A percentile compares a stretch with the other conserved stretches of the same genome.
These are phyloP conservation scores for Paramarasmius palmivorus DNA, from an alignment of 1,284 basidiomycete genomes.

Conservation along the genomic window DNA sequence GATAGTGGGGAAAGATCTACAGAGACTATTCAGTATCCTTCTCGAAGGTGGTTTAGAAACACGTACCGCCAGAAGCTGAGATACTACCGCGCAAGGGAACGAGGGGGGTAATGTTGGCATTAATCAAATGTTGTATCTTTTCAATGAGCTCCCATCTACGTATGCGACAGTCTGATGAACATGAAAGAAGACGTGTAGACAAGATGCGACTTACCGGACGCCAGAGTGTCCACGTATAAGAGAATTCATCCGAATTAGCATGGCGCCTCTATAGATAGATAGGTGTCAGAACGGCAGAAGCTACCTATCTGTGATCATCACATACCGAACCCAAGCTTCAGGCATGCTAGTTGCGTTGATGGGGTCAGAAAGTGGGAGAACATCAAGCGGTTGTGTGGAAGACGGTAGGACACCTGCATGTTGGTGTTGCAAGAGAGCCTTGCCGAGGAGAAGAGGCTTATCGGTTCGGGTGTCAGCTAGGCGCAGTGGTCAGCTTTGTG, in stretches of 20 bases:
- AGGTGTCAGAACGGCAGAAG: too few species aligned
- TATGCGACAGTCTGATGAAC: constrained; percentile 22
- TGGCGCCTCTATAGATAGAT: constrained; percentile 38
- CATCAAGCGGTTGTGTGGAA: constrained; percentile 39
- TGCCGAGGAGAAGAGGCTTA: constrained; percentile 66
- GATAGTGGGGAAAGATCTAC: constrained; percentile 74
- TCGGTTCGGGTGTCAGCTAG: constrained; percentile 75
- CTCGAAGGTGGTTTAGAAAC: background rate
- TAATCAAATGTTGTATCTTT: constrained; percentile 74
- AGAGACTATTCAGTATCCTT: constrained; percentile 16
- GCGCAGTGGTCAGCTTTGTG: background rate
- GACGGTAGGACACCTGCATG: constrained; percentile 70
- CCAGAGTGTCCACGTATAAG: constrained; percentile 62
- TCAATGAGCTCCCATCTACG: constrained; percentile 75
- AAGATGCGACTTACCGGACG: constrained; percentile 42
- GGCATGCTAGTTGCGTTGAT: constrained; percentile 75
- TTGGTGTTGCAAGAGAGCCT: constrained; percentile 79
- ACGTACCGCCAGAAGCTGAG: constrained; percentile 75
- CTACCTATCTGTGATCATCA: too few species aligned
- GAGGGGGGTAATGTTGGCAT: constrained; percentile 75
- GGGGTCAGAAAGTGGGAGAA: constrained; percentile 65
- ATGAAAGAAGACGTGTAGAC: constrained; percentile 49
- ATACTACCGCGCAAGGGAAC: constrained; percentile 83
- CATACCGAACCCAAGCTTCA: constrained; percentile 76
- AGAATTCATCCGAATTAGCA: constrained; percentile 61